Conservation (phyloP, 2,329 filamentous ascomycete genomes). For the Stagonosporopsis chrysanthemi region DNA sequence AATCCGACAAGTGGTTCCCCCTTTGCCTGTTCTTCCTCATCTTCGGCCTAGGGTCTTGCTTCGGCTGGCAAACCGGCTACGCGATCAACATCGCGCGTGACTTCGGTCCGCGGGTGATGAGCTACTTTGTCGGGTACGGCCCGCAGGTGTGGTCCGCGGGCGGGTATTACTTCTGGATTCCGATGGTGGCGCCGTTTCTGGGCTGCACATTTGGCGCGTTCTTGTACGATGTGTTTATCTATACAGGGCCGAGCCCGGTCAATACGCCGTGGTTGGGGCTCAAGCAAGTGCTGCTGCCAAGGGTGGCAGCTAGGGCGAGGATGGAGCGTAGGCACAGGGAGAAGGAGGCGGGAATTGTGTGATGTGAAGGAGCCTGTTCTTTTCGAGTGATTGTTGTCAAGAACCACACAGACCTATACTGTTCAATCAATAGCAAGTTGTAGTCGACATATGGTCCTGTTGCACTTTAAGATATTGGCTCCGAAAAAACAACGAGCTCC, state of each 20-base stretch:
- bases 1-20: slow-evolving; percentile 51
- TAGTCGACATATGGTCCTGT: too few relatives aligned
- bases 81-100: slow-evolving; percentile 78
- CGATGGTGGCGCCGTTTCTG: slow-evolving; percentile 74
- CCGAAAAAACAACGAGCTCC: too few relatives aligned
- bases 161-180: slow-evolving; percentile 78
- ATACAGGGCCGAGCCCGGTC: slow-evolving; percentile 73
- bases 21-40: slow-evolving; percentile 74
- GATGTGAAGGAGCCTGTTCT: too few relatives aligned
- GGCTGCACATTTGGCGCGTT: slow-evolving; percentile 54
- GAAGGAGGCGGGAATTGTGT: slow-evolving; percentile 41
- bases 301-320: slow-evolving; percentile 31
- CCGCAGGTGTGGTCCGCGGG: slow-evolving; percentile 71
- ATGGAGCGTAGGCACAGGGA: slow-evolving; percentile 33
- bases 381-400: too few relatives aligned
- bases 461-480: too few relatives aligned
- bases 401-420: too few relatives aligned
- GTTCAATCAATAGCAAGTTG: too few relatives aligned
- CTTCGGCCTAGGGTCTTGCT: slow-evolving; percentile 75
- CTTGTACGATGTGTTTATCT: slow-evolving; percentile 58
- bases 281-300: slow-evolving; percentile 54
- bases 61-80: slow-evolving; percentile 79
- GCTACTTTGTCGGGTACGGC: slow-evolving; percentile 73
- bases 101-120: slow-evolving; percentile 72
- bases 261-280: slow-evolving; percentile 72